Evolutionary conservation across 208 protist species (phyloP).

Genomic region (Trypanosoma caninum): DNA sequence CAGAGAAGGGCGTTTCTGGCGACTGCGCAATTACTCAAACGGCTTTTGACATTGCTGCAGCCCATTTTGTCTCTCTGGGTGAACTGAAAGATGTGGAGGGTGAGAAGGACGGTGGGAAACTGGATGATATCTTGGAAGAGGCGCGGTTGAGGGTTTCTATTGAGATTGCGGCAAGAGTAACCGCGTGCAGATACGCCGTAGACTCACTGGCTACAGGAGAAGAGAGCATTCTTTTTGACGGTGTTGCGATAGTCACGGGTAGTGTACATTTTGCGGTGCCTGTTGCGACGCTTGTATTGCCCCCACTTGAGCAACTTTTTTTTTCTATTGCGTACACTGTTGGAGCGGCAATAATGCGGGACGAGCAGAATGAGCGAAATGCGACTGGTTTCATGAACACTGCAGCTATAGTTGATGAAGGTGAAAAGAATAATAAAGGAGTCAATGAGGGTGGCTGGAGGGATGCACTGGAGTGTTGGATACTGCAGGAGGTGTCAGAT

Average conservation of each 20-base stretch:
- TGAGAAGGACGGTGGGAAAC: slow-evolving; percentile 6
- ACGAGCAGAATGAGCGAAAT: slow-evolving; percentile 25
- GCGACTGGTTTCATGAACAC: neutral
- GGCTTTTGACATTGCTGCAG: slow-evolving; percentile 3
- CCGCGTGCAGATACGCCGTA: slow-evolving; percentile 40
- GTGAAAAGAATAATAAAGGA: slow-evolving; percentile 12
- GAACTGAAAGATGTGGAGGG: slow-evolving; percentile 2
- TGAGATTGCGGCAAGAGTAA: slow-evolving; percentile 52
- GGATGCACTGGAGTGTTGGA: slow-evolving; percentile 16
- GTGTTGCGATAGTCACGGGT: slow-evolving; percentile 3
- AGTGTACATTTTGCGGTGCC: slow-evolving; percentile 8
- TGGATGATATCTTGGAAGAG: slow-evolving; percentile 43
- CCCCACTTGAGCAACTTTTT: slow-evolving; percentile 51
- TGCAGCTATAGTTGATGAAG: neutral
- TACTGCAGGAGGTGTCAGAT: neutral
- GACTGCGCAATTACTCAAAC: slow-evolving; percentile 1
- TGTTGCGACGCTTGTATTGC: slow-evolving; percentile 43
- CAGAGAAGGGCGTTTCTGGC: slow-evolving; percentile 9
- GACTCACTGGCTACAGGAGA: slow-evolving; percentile 49
- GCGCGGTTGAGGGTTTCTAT: slow-evolving; percentile 52
- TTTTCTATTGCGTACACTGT: slow-evolving; percentile 61
- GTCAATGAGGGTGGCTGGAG: slow-evolving; percentile 14
- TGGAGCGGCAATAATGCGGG: slow-evolving; percentile 47
- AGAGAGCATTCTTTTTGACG: slow-evolving; percentile 47
- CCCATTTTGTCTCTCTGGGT: slow-evolving; percentile 8